phyloP scores from a whole-genome alignment of 352 stramenopile species.

The Pythium utonaiense region DNA sequence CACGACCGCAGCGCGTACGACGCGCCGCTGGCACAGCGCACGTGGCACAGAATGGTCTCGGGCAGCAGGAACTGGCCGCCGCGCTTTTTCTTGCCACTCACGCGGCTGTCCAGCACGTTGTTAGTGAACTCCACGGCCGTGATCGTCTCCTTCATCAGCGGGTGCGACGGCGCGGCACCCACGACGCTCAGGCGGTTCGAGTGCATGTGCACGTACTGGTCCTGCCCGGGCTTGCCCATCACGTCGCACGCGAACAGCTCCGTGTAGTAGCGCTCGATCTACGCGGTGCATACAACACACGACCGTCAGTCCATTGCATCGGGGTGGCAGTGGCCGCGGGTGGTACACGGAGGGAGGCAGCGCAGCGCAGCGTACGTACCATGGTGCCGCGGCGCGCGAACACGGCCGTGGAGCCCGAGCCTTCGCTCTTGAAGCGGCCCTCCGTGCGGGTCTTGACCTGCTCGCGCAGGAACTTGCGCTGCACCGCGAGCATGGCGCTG shows the following conservation, averaged over 20 bases:
- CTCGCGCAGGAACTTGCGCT: slow-evolving; percentile 79
- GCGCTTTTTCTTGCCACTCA: slow-evolving; percentile 88
- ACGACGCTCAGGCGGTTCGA: slow-evolving; percentile 85
- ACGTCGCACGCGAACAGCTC: slow-evolving; percentile 80
- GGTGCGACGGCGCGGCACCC: slow-evolving; percentile 63
- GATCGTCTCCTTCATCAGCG: slow-evolving; percentile 61
- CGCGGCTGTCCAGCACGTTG: slow-evolving; percentile 62
- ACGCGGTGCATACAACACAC: not conserved
- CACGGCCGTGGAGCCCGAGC: slow-evolving; percentile 5
- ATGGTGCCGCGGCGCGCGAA: slow-evolving; percentile 66
- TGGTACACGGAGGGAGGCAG: no score
- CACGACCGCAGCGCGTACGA: slow-evolving; percentile 70
- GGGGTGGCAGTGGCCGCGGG: no score
- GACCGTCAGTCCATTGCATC: no score
- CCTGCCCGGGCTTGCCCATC: slow-evolving; percentile 60
- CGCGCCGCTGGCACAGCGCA: slow-evolving; percentile 60
- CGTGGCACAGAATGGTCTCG: slow-evolving; percentile 56
- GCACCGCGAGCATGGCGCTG: slow-evolving; percentile 55
- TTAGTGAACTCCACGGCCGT: slow-evolving; percentile 57
- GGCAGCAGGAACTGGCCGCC: slow-evolving; percentile 71
- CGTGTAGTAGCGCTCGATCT: slow-evolving; percentile 88
- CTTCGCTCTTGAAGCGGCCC: slow-evolving; percentile 53
- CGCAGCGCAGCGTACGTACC: slow-evolving; percentile 30
- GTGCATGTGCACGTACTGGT: slow-evolving; percentile 89
- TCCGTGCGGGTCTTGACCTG: slow-evolving; percentile 59